phyloP scores from a whole-genome alignment of 2,329 filamentous ascomycete species.

The Colletotrichum viniferum region DNA sequence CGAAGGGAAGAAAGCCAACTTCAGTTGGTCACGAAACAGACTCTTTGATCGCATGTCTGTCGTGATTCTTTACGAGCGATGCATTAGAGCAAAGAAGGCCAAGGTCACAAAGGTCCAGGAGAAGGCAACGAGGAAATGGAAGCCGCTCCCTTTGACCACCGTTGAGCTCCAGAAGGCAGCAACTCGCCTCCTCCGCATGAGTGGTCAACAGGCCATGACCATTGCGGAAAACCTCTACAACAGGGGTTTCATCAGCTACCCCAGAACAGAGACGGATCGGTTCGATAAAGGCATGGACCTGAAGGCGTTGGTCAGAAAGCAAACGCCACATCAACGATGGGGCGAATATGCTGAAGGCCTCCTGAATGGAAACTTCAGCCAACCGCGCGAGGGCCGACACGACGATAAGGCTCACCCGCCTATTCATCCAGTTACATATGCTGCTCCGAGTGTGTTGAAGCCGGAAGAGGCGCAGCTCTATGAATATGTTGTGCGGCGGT shows the following conservation, averaged over 20 bases:
- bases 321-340: conserved; percentile 78
- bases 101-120: conserved; percentile 85
- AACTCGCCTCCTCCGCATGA: conserved; percentile 87
- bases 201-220: conserved; percentile 87
- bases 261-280: conserved; percentile 94
- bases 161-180: conserved; percentile 97
- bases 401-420: conserved; percentile 98
- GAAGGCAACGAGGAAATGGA: conserved; percentile 93
- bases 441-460: conserved; percentile 65
- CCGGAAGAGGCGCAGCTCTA: conserved; percentile 80
- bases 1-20: conserved; percentile 79
- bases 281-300: conserved; percentile 93
- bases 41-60: conserved; percentile 88
- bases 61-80: conserved; percentile 84
- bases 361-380: conserved; percentile 76
- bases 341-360: conserved; percentile 79
- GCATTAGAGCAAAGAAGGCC: conserved; percentile 75
- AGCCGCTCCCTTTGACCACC: conserved; percentile 90
- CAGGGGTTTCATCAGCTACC: conserved; percentile 96
- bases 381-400: conserved; percentile 81
- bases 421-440: conserved; percentile 94
- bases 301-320: conserved; percentile 79
- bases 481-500: conserved; percentile 89
- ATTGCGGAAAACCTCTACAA: conserved; percentile 88
- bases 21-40: conserved; percentile 80